phyloP scores from a whole-genome alignment of 2,329 filamentous ascomycete genomes.

The Penicillium glabrum region DNA sequence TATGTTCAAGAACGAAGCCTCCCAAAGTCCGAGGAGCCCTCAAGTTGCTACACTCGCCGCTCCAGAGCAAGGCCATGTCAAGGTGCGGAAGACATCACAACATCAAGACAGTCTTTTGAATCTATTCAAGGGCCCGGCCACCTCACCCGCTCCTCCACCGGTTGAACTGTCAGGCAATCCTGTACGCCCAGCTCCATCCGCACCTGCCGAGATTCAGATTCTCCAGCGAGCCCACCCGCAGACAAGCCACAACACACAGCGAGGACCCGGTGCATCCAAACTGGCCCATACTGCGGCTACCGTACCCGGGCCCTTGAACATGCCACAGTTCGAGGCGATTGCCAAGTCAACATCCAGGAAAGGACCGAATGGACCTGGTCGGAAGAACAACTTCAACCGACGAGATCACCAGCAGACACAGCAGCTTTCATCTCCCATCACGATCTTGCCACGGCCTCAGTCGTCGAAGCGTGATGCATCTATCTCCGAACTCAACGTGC shows the following conservation, averaged over 20 bases:
- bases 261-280: constrained; percentile 14
- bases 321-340: constrained; percentile 39
- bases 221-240: constrained; percentile 30
- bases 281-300: constrained; percentile 37
- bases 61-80: constrained; percentile 8
- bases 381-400: constrained; percentile 22
- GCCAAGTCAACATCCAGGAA: constrained; percentile 28
- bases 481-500: constrained; percentile 12
- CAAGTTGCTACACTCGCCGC: constrained; percentile 13
- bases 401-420: constrained; percentile 22
- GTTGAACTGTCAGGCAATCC: constrained; percentile 12
- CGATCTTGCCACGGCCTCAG: constrained; percentile 38
- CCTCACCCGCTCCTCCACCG: constrained; percentile 14
- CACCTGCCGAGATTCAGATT: constrained; percentile 28
- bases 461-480: constrained; percentile 28
- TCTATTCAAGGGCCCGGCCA: constrained; percentile 30
- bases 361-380: constrained; percentile 19
- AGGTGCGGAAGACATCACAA: constrained; percentile 28
- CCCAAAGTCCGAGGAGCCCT: constrained; percentile 26
- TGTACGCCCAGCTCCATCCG: constrained; percentile 2
- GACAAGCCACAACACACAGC: constrained; percentile 11
- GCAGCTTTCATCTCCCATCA: constrained; percentile 34
- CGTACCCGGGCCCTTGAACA: constrained; percentile 41
- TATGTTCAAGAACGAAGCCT: constrained; percentile 51
- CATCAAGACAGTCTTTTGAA: constrained; percentile 40